Evolutionary conservation across 2,329 filamentous ascomycete genomes (phyloP).

Genomic region (Biscogniauxia marginata): DNA sequence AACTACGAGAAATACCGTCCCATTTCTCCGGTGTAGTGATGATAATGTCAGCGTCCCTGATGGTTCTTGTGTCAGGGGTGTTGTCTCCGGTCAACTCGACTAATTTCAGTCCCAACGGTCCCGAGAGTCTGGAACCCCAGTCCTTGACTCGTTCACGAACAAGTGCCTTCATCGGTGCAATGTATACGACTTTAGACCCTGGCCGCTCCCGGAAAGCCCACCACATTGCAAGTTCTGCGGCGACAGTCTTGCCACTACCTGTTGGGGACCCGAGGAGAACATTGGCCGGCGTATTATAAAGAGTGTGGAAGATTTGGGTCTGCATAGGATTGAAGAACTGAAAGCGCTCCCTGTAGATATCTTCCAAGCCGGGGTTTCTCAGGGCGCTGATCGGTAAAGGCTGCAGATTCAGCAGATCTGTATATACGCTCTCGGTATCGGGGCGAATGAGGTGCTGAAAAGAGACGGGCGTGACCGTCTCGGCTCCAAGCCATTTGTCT

Average conservation of each 20-base stretch:
- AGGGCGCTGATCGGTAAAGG: slow-evolving; percentile 83
- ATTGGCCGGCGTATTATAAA: slow-evolving; percentile 90
- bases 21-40: slow-evolving; percentile 99
- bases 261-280: slow-evolving; percentile 94
- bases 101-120: slow-evolving; percentile 80
- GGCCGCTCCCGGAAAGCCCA: slow-evolving; percentile 95
- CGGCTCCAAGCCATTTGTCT: slow-evolving; percentile 93
- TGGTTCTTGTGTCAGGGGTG: slow-evolving; percentile 93
- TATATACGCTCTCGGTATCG: slow-evolving; percentile 96
- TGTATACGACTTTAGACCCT: slow-evolving; percentile 96
- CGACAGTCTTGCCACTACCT: slow-evolving; percentile 95
- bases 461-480: slow-evolving; percentile 91
- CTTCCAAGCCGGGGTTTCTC: slow-evolving; percentile 83
- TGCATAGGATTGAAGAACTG: slow-evolving; percentile 99
- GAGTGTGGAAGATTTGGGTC: slow-evolving; percentile 94
- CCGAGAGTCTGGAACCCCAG: slow-evolving; percentile 80
- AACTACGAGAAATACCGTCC: slow-evolving; percentile 98
- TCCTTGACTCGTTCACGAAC: slow-evolving; percentile 96
- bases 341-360: slow-evolving; percentile 85
- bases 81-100: slow-evolving; percentile 98
- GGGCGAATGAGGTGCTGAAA: slow-evolving; percentile 97
- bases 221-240: slow-evolving; percentile 97
- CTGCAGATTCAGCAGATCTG: slow-evolving; percentile 87
- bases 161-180: slow-evolving; percentile 98
- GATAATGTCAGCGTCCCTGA: slow-evolving; percentile 94